Base-by-base conservation (phyloP, 2,329 filamentous ascomycete genomes). In the Penicillium sp. region DNA sequence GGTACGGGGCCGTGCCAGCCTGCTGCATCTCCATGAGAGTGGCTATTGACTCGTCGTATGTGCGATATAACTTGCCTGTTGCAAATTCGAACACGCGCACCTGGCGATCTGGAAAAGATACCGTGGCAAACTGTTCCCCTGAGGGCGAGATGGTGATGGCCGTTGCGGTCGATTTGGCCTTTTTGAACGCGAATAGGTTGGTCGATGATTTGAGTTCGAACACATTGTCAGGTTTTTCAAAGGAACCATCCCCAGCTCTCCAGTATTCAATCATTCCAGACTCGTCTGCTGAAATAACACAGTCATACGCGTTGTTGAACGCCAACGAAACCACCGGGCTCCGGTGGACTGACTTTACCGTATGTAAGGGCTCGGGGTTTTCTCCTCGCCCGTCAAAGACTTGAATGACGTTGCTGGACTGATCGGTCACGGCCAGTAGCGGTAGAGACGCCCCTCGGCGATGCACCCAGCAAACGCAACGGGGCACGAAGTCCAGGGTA, bases 221-320 rank as follows among this genome's bases (percentile, higher is more conserved):
- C 19, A 99, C 92, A 52, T 86, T 92, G 65, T 92, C 88, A 0
- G 95, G 95, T 75, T 98, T 97, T 69, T 96, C 92, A 72, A 92
- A 97, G 39, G 81, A 87, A 2, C 85, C 87, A 61, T 84, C 85
- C 14, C 71, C 66, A 0, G 95, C 92, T 57, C 85, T 85, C 95
- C 95, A 99, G 77, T 99, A 99, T 75, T 99, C 95, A 10, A 99
- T 73, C 93, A 98, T 98, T 25, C 95, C 93, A 53, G 86, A 85
- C 65, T 93, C 88, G 64, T 99, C 96, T 0, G 88, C 88, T 1
- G 95, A 98, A 7, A 98, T 79, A 1, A 96, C 93, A 69, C 95
- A 99, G 75, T 98, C 89, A 70, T 88, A 96, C 5, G 83, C 78
- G 71, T 92, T 87, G 74, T 98, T 99, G 79, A 92, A 99, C 0